Evolutionary conservation across 108 stramenopile genomes (phyloP), one percentile per base, ranked within the genome.

Genomic region (Pseudonitzschia multiseries): DNA sequence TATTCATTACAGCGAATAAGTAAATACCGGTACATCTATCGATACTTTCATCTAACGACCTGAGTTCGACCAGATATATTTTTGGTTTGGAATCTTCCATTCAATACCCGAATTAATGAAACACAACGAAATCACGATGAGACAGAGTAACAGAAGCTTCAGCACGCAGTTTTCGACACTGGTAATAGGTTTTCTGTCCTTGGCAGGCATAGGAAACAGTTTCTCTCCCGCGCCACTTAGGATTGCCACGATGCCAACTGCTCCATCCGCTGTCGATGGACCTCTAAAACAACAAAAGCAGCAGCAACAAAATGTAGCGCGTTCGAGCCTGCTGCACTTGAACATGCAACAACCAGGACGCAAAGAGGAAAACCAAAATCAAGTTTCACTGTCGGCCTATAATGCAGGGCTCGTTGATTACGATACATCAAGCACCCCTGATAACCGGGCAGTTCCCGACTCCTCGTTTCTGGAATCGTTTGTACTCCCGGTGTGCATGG

Each of bases 401-500:
- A 17, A 21, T 4, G 22, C 57, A 31, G 26, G 27, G 26, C 24
- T 59, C 29, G 15, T 59, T 14, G 57, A 59, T 6, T 59, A 59
- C 57, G 57, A 59, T 59, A 54, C 53, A 54, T 24, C 22, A 14
- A 54, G 53, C 8, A 54, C 53, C 53, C 36, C 36, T n/a, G n/a
- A n/a, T n/a, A n/a, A n/a, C n/a, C n/a, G n/a, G 21, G 8, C 57
- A 17, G 29, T 17, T 59, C 21, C 29, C 27, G 26, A 28, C 21
- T 26, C 57, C 4, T 59, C 57, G 15, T 26, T 59, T 22, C 57
- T 69, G 5, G 42, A 69, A 27, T 27, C 50, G 8, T 69, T 69
- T 31, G 4, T 75, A 10, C 32, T 75, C 12, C 76, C 76, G 6
- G 69, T 77, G 0, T 29, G 84, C 46, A 83, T 82, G 13, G 78